Percentiles rank a stretch among this genome's conserved stretches.
phyloP scores from a whole-genome alignment of 129 eudicot genomes.

The Erigeron canadensis region DNA sequence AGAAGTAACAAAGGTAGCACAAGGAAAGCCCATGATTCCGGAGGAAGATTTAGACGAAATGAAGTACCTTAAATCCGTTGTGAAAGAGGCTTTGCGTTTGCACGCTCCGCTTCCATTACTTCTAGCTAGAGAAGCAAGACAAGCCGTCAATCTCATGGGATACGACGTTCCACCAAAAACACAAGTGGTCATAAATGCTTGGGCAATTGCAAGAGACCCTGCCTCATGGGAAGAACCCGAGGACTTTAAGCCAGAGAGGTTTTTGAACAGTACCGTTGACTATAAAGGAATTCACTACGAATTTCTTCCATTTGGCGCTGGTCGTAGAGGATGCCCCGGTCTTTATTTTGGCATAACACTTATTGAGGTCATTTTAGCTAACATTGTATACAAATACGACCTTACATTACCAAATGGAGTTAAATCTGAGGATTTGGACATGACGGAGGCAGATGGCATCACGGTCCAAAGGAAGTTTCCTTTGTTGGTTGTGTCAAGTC shows the following conservation, averaged over 20 bases:
- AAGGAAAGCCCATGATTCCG: conserved; percentile 1
- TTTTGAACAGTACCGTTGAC: neutral
- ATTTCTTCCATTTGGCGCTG: conserved; percentile 14
- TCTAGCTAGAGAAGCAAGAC: neutral
- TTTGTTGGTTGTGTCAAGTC: neutral
- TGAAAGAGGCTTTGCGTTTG: conserved; percentile 9
- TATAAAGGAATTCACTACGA: conserved; percentile 11
- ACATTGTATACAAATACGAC: neutral
- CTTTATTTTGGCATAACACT: neutral
- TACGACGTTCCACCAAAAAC: neutral
- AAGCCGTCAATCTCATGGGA: conserved; percentile 6
- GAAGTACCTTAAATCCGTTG: neutral
- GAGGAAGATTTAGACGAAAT: conserved; percentile 9
- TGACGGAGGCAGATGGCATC: neutral
- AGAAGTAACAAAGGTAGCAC: conserved; percentile 6
- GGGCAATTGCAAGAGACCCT: conserved; percentile 14
- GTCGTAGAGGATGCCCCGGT: conserved; percentile 16
- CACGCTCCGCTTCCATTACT: conserved; percentile 14
- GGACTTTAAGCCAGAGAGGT: conserved; percentile 13
- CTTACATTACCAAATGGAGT: neutral
- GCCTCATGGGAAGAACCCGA: neutral
- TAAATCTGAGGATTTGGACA: neutral
- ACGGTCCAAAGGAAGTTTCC: neutral
- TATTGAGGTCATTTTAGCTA: neutral
- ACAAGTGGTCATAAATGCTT: conserved; percentile 1